A percentile compares a stretch with the other conserved stretches of the same genome.
phyloP scores from a whole-genome alignment of 176 grass and related monocot genomes.

The Pontederia paniculata region DNA sequence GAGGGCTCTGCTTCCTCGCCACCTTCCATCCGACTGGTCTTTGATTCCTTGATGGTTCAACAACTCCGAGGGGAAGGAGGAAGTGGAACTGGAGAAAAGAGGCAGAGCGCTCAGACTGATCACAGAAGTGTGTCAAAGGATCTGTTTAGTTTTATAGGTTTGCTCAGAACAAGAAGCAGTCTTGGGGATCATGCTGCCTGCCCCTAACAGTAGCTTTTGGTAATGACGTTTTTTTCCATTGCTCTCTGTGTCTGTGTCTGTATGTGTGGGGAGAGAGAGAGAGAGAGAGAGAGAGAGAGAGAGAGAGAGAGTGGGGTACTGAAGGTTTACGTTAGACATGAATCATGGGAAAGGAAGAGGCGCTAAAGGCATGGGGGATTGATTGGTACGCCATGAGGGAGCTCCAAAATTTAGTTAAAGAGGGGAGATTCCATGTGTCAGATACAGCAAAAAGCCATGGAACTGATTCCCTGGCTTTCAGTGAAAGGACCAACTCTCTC shows the following conservation, averaged over 20 bases:
- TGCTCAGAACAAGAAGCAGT: too few species aligned
- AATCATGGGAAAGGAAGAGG: not conserved
- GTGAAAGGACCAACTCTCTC: not conserved
- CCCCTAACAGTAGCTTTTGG: too few species aligned
- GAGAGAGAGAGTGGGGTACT: too few species aligned
- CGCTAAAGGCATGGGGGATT: not conserved
- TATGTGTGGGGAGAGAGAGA: too few species aligned
- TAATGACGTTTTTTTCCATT: too few species aligned
- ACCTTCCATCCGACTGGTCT: not conserved
- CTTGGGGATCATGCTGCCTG: too few species aligned
- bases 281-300: too few species aligned
- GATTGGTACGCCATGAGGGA: not conserved
- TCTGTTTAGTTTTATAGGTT: too few species aligned
- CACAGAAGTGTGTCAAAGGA: too few species aligned
- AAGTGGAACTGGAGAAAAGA: not conserved
- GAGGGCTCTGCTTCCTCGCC: not conserved
- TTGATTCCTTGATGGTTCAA: not conserved
- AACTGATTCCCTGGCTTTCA: slow-evolving; percentile 14
- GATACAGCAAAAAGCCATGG: slow-evolving; percentile 2
- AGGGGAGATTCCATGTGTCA: slow-evolving; percentile 8
- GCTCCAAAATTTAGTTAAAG: not conserved
- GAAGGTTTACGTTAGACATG: not conserved
- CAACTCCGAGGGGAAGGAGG: not conserved
- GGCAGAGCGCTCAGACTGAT: too few species aligned
- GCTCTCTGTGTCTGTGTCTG: too few species aligned